Evolutionary conservation across 768 basidiomycete genomes (phyloP).

Genomic region (Tremella fuciformis): DNA sequence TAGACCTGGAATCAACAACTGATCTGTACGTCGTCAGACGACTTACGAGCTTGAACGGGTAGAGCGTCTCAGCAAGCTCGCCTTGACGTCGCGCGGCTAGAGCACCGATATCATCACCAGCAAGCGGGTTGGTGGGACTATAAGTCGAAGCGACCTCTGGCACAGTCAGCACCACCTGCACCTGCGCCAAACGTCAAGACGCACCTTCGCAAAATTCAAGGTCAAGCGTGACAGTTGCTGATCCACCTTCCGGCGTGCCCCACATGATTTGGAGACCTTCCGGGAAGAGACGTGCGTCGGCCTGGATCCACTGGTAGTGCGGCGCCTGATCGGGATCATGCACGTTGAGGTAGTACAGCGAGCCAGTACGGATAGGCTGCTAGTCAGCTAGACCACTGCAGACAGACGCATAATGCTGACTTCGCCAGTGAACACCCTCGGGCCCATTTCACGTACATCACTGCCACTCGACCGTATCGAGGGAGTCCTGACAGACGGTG

Average conservation of each 20-base stretch:
- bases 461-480: background rate
- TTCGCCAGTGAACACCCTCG: constrained; percentile 9
- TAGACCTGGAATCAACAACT: constrained; percentile 58
- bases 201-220: constrained; percentile 66
- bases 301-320: constrained; percentile 71
- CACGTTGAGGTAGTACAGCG: constrained; percentile 89
- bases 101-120: constrained; percentile 81
- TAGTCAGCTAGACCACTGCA: background rate
- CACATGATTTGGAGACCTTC: constrained; percentile 79
- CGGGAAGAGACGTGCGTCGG: constrained; percentile 69
- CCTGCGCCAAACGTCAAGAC: constrained; percentile 2
- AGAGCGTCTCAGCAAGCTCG: constrained; percentile 63
- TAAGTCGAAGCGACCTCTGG: constrained; percentile 74
- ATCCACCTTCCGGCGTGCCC: constrained; percentile 76
- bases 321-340: constrained; percentile 66
- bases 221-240: constrained; percentile 82
- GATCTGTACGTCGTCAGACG: background rate
- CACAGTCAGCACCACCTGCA: background rate
- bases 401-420: constrained; percentile 5
- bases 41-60: constrained; percentile 74
- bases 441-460: background rate
- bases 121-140: constrained; percentile 74
- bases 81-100: constrained; percentile 63
- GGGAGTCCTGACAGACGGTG: background rate
- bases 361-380: constrained; percentile 80